These are phyloP conservation scores for Geranium brycei DNA, from an alignment of 345 rosid genomes.

Conservation along the genomic window DNA sequence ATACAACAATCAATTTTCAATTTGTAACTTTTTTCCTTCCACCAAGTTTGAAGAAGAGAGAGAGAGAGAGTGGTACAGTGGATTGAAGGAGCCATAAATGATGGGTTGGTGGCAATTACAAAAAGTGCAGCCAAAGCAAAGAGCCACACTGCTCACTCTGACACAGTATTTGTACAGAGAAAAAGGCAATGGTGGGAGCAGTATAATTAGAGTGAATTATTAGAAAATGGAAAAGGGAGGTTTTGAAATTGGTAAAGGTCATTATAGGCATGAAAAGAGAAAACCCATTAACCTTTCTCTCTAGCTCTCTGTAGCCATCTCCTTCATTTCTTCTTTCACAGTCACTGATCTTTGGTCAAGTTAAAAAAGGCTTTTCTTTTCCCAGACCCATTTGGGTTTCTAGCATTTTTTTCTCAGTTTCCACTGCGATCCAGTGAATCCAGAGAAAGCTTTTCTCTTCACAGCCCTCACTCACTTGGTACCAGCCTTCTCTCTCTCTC, in stretches of 20 bases:
- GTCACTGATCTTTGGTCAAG: conserved; percentile 31
- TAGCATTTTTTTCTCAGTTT: background rate
- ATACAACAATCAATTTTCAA: background rate
- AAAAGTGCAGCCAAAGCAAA: conserved; percentile 15
- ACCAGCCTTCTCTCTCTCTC: conserved; percentile 5
- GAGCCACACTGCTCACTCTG: conserved; percentile 21
- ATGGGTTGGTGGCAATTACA: conserved; percentile 14
- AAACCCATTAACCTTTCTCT: conserved; percentile 3
- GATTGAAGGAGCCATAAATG: background rate
- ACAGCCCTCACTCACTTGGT: conserved; percentile 16
- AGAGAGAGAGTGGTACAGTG: too few species aligned
- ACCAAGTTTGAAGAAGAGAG: too few species aligned
- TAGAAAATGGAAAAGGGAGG: conserved; percentile 13
- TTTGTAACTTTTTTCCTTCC: too few species aligned
- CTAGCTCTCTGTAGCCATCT: conserved; percentile 21
- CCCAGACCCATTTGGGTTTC: conserved; percentile 19
- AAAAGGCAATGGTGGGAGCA: conserved; percentile 26
- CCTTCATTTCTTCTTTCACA: conserved; percentile 3
- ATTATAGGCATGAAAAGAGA: conserved; percentile 33
- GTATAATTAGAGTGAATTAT: background rate
- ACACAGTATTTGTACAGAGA: conserved; percentile 46
- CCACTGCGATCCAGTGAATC: background rate
- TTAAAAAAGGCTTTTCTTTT: conserved; percentile 21
- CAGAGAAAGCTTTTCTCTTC: conserved; percentile 5
- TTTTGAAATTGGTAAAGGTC: conserved; percentile 21